Evolutionary conservation across 371 early-diverging fungal species (phyloP).

Genomic region (Funneliformis caledonium): DNA sequence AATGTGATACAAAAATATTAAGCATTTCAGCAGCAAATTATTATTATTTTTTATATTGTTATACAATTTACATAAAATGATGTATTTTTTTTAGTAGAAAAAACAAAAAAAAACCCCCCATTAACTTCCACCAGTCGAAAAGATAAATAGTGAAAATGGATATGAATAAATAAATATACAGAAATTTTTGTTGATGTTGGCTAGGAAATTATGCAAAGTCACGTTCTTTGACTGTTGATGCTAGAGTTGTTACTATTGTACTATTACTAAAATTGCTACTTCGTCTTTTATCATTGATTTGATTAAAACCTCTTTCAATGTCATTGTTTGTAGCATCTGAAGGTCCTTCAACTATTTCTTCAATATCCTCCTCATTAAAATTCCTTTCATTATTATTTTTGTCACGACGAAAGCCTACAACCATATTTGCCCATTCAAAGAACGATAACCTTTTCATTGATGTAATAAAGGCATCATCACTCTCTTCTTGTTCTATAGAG

Average conservation of each 20-base stretch:
- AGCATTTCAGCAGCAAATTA: too few relatives aligned
- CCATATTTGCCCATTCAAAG: not conserved
- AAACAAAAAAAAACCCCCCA: too few relatives aligned
- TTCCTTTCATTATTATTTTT: not conserved
- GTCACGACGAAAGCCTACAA: not conserved
- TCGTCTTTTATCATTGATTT: not conserved
- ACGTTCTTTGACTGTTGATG: too few relatives aligned
- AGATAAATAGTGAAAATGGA: too few relatives aligned
- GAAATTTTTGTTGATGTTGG: too few relatives aligned
- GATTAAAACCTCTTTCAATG: not conserved
- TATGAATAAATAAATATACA: too few relatives aligned
- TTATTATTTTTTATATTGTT: too few relatives aligned
- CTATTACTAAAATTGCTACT: not conserved
- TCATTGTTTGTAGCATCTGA: not conserved
- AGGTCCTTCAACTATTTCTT: not conserved
- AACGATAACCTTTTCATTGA: constrained; percentile 22
- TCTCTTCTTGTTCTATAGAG: not conserved
- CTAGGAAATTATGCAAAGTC: too few relatives aligned
- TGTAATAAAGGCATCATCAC: not conserved
- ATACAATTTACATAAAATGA: too few relatives aligned
- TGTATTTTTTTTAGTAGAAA: too few relatives aligned
- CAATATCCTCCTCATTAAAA: not conserved
- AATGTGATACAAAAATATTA: too few relatives aligned
- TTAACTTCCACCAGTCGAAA: too few relatives aligned
- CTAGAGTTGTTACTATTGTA: not conserved